Evolutionary conservation across 768 basidiomycete species (phyloP), one percentile per base, ranked within the genome.

Genomic region (Panus rudis): DNA sequence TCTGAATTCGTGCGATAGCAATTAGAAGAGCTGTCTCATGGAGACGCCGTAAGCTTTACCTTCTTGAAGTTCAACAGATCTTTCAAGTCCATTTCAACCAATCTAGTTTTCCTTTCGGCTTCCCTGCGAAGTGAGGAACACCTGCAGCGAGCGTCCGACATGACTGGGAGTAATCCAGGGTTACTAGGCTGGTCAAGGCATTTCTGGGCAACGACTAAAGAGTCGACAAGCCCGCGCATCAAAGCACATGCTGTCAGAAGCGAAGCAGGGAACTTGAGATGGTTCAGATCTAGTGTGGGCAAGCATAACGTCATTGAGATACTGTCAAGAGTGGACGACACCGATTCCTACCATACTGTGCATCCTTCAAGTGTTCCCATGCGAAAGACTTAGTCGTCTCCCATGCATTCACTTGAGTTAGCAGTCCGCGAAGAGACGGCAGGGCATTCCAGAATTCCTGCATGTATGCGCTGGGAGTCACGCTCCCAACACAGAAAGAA

Each of bases 371-470:
- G 33, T 56, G 56, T 5, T 61, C 54, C 82, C 81, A 84, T 1
- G 71, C 64, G 43, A 70, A 64, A 23, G 63, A 50, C 52, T 70
- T 66, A 6, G 71, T 67, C 11, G 55, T 51, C 26, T 63, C 57
- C 79, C 80, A 80, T 17, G 33, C 33, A 4, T 73, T 70, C 6
- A 62, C 61, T 4, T 62, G 57, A 37, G 56, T 34, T 52, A 16
- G 75, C 54, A 74, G 62, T 19, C 57, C 50, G 2, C 71, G 72
- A 13, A 84, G 61, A 0, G 71, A 69, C 0, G 80, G 74, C 5
- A 78, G 62, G 6, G 76, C 75, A 22, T 55, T 44, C 77, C 77
- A 81, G 1, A 84, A 51, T 46, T 84, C 79, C 41, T 77, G 72
- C 46, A 84, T 49, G 19, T 81, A 55, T 26, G 62, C 62, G 37